Percentiles rank a stretch among this genome's conserved stretches.
Conservation (phyloP, 768 basidiomycete genomes). For the Agaricus bisporus region DNA sequence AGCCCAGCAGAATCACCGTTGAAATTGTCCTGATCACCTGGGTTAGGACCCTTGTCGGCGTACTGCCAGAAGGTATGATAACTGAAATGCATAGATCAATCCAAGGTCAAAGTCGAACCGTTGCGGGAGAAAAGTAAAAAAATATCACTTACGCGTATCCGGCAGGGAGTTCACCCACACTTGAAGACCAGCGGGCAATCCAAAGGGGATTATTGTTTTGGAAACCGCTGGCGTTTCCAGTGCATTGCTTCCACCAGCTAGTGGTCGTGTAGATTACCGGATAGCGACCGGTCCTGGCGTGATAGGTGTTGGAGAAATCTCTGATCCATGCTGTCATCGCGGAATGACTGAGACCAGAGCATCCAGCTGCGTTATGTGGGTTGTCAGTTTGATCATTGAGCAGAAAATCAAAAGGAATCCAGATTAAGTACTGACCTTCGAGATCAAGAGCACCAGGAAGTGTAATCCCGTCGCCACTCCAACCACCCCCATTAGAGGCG, state of each 20-base stretch:
- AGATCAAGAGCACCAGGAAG: constrained; percentile 63
- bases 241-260: constrained; percentile 65
- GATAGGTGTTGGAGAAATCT: constrained; percentile 58
- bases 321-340: constrained; percentile 57
- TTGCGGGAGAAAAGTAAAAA: background rate
- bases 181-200: constrained; percentile 49
- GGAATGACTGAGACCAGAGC: constrained; percentile 47
- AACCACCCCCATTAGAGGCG: constrained; percentile 53
- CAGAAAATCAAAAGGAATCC: background rate
- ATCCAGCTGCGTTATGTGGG: constrained; percentile 34
- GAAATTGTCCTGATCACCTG: constrained; percentile 53
- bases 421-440: constrained; percentile 35
- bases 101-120: background rate
- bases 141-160: constrained; percentile 40
- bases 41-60: constrained; percentile 29
- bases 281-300: constrained; percentile 40
- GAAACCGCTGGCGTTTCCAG: constrained; percentile 51
- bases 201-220: constrained; percentile 48
- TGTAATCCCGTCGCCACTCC: constrained; percentile 49
- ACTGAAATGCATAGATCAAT: constrained; percentile 16
- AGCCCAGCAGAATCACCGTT: constrained; percentile 31
- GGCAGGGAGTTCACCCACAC: constrained; percentile 48
- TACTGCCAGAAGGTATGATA: constrained; percentile 59
- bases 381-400: constrained; percentile 38
- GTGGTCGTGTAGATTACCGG: constrained; percentile 45